Evolutionary conservation across 768 basidiomycete species (phyloP), one percentile per base, ranked within the genome.

Genomic region (Rhizopogon roseolus): DNA sequence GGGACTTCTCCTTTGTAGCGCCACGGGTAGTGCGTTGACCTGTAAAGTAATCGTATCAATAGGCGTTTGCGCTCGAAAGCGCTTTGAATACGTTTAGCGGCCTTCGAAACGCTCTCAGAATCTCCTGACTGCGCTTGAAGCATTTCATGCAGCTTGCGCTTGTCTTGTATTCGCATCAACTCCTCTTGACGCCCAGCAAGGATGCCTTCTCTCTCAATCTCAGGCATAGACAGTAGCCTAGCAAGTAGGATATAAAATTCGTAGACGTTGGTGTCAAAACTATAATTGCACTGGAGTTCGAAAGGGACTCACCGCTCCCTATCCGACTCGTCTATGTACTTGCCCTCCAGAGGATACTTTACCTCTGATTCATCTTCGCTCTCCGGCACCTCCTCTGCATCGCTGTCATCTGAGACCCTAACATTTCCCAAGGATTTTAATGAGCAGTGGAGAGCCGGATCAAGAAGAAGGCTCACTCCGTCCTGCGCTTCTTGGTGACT

Each of bases 301-400:
- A 38, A 40, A 36, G 38, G 56, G 53, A 75, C 88, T 73, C 73
- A 96, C 96, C 77, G 73, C 58, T 86, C 79, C 62, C 88, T 81
- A 69, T 98, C 96, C 11, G 75, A 78, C 61, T 93, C 92, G 63
- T 97, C 86, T 54, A 80, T 80, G 65, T 90, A 98, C 69, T 92
- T 91, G 48, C 92, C 93, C 62, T 98, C 96, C 11, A 97, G 73
- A 0, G 93, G 95, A 66, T 92, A 98, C 4, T 91, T 86, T 11
- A 67, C 65, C 5, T 76, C 77, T 29, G 79, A 79, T 52, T 80
- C 81, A 49, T 75, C 77, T 60, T 89, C 88, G 55, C 82, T 86
- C 61, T 89, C 87, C 10, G 78, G 77, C 19, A 71, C 78, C 39
- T 76, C 73, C 34, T 80, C 82, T 16, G 85, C 83, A 7, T 69